Conservation (phyloP, 768 basidiomycete species). For the Serpula lacrymans region DNA sequence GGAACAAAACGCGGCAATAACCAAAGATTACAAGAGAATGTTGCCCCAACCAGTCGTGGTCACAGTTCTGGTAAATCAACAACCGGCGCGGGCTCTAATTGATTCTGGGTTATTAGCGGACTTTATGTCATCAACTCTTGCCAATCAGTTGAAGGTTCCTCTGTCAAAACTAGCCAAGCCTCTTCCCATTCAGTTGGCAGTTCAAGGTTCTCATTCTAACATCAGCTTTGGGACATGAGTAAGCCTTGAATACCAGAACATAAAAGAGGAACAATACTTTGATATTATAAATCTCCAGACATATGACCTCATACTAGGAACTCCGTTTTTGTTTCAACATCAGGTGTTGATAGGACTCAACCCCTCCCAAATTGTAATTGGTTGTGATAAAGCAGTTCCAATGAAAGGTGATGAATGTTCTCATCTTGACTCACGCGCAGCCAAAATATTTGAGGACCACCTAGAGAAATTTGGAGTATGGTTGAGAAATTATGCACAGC, state of each 20-base stretch:
- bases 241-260: constrained; percentile 11
- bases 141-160: constrained; percentile 19
- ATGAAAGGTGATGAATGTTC: constrained; percentile 18
- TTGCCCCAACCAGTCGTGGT: constrained; percentile 14
- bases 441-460: background rate
- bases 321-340: constrained; percentile 28
- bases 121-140: constrained; percentile 27
- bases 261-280: constrained; percentile 19
- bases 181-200: constrained; percentile 25
- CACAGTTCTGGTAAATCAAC: constrained; percentile 12
- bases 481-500: constrained; percentile 18
- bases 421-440: too few species aligned
- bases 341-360: constrained; percentile 21
- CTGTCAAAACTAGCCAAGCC: constrained; percentile 15
- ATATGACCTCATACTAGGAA: constrained; percentile 30
- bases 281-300: constrained; percentile 23
- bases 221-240: constrained; percentile 15
- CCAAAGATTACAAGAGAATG: background rate
- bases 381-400: constrained; percentile 8
- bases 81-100: constrained; percentile 14
- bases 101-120: constrained; percentile 28
- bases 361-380: constrained; percentile 13
- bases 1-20: constrained; percentile 11
- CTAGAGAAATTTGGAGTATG: constrained; percentile 9
- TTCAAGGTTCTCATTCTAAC: constrained; percentile 24